Evolutionary conservation across 495 filamentous ascomycete genomes (phyloP), one percentile per base, ranked within the genome.

Genomic region (Daldinia concentrica): DNA sequence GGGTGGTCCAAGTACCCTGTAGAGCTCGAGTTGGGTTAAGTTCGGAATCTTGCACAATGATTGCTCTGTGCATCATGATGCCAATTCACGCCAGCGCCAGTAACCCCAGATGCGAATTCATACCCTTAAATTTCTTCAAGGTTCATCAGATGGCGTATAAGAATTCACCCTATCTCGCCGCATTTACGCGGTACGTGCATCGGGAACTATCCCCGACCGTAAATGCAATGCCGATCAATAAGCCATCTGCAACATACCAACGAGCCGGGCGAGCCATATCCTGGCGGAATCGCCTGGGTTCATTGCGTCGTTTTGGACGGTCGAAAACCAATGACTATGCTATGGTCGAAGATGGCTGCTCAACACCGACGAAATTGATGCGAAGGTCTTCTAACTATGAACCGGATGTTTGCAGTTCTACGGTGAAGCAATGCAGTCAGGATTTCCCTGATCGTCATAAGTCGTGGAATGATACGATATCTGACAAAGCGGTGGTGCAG

Each of bases 71-170:
- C 48, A 63, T 83, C n/a, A 76, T 83, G 55, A 78, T 85, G 3
- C 84, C 85, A 7, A 80, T 84, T 39, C 82, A 84, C 43, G 58
- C 69, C 32, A 75, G 64, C 15, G 64, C 79, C 27, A 73, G 61
- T 15, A 72, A 79, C 1, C 72, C 81, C 1, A 75, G 78, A 0
- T 79, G 79, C 64, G 76, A 81, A 36, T 86, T 85, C 43, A 69
- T 80, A 14, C 84, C 84, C 2, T 68, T 87, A 24, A 79, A 72
- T 29, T 85, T 86, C 69, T 86, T 86, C 69, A 84, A 84, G 64
- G 76, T 80, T 17, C 80, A 82, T 19, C 85, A 86, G 72, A 74
- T 82, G 51, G 76, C 81, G 6, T 79, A 85, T 69, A 72, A 72
- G 24, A 79, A 82, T 66, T 82, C 80, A 29, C 77, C 81, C 3